Base-by-base conservation (phyloP, 2,329 filamentous ascomycete species). In the Diaporthe ilicicola region DNA sequence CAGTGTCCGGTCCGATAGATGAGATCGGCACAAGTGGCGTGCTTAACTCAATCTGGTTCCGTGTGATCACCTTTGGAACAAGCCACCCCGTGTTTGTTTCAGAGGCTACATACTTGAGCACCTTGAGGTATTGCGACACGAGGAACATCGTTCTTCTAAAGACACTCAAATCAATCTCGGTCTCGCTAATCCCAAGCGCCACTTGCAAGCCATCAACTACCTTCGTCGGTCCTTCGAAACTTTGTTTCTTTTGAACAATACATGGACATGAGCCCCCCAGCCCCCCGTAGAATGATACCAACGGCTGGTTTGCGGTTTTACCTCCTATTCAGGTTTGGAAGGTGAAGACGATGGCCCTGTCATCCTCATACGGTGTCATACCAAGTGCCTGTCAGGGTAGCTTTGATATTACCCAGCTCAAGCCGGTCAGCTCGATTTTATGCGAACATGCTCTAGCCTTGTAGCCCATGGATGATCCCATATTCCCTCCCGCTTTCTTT, bases 111-210 rank as follows among this genome's bases (percentile, higher is more conserved):
- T n/a, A n/a, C n/a, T n/a, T n/a, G n/a, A n/a, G n/a, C 32, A 48
- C 13, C 27, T 4, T 13, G 56, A 17, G 48, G 1, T 34, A 19
- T 22, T 29, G 19, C 27, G 10, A 1, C 17, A 34, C 15, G n/a
- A 32, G 13, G 39, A 22, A 48, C 8, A 27, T 34, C 29, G 59
- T 5, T 22, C n/a, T 24, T n/a, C n/a, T n/a, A n/a, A 22, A 24
- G 34, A 24, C n/a, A 10, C n/a, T 0, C 7, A 10, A 12, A 12
- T 22, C 13, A 5, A 19, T 29, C 34, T 64, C 44, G 59, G n/a
- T 64, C 46, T 64, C 59, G 59, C 44, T 50, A 50, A 37, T 64
- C 42, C 37, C 44, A 37, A 50, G 59, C 59, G 42, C 29, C 7
- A 42, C 29, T 37, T 37, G 2, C 7, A 37, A 8, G 13, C 44